These are phyloP conservation scores for Ophiosphaerella herpotricha DNA, from an alignment of 2,329 filamentous ascomycete genomes.

Conservation along the genomic window DNA sequence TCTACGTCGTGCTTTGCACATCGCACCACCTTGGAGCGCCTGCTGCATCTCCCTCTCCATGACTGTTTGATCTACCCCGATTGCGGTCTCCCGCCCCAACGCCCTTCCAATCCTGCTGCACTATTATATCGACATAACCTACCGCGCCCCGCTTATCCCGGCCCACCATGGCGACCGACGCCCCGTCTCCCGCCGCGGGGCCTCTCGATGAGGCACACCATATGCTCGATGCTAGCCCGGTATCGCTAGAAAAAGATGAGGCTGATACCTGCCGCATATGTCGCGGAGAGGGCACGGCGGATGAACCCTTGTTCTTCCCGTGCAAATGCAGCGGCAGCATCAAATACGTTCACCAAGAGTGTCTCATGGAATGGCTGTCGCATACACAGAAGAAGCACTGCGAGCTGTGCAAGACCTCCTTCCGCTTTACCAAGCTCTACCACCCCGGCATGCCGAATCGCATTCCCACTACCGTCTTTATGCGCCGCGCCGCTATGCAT, in stretches of 20 bases:
- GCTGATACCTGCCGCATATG: conserved; percentile 96
- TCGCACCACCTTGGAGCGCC: neutral
- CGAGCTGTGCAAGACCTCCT: conserved; percentile 97
- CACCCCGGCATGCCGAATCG: conserved; percentile 88
- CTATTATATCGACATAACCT: neutral
- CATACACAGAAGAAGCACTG: conserved; percentile 99
- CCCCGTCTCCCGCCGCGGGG: conserved; percentile 18
- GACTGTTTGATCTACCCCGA: conserved; percentile 6
- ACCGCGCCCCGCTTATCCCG: neutral
- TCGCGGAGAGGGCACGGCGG: conserved; percentile 78
- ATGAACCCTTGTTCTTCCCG: conserved; percentile 92
- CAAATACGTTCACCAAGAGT: conserved; percentile 97
- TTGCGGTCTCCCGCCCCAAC: conserved; percentile 1
- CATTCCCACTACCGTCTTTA: conserved; percentile 79
- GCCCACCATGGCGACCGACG: conserved; percentile 29
- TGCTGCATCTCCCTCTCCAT: conserved; percentile 2
- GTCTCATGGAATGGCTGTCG: conserved; percentile 97
- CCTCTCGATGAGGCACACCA: conserved; percentile 16
- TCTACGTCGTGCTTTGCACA: no score
- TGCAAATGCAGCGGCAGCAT: conserved; percentile 99
- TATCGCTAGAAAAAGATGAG: conserved; percentile 51
- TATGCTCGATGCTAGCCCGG: conserved; percentile 34
- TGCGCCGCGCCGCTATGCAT: conserved; percentile 77
- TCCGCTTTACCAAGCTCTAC: conserved; percentile 97
- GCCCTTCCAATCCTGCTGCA: neutral